Percentiles rank a stretch among this genome's conserved stretches.
Conservation (phyloP, 768 basidiomycete genomes). For the Russula virescens region DNA sequence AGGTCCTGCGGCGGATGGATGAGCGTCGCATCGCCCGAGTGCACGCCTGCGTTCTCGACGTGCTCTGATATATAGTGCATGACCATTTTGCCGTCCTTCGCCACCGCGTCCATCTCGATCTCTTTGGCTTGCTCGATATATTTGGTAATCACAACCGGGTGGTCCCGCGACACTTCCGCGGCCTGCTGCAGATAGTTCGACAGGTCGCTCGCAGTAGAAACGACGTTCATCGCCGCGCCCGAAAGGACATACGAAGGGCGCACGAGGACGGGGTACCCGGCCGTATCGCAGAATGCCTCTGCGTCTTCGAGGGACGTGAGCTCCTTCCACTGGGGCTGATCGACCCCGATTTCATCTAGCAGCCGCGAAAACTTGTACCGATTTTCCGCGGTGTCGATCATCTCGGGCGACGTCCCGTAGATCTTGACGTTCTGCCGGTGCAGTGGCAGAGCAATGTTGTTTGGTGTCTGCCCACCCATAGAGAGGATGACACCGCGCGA, state of each 20-base stretch:
- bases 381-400: conserved; percentile 99
- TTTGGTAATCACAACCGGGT: conserved; percentile 97
- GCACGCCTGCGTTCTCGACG: conserved; percentile 97
- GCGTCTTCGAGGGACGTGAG: conserved; percentile 89
- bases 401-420: conserved; percentile 97
- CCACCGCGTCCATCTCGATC: conserved; percentile 99
- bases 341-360: conserved; percentile 96
- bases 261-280: conserved; percentile 93
- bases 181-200: conserved; percentile 91
- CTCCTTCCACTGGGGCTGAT: conserved; percentile 97
- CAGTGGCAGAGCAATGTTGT: conserved; percentile 96
- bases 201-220: conserved; percentile 87
- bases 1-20: conserved; percentile 98
- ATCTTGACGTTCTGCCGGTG: conserved; percentile 97
- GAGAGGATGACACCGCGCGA: conserved; percentile 91
- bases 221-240: conserved; percentile 99
- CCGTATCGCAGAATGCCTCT: conserved; percentile 81
- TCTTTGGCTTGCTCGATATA: conserved; percentile 99
- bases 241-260: conserved; percentile 99
- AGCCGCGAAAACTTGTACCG: conserved; percentile 99
- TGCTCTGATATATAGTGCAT: conserved; percentile 99
- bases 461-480: conserved; percentile 98
- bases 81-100: conserved; percentile 94
- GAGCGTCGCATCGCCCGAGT: conserved; percentile 97
- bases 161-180: conserved; percentile 90